Conservation (phyloP, 2,329 filamentous ascomycete genomes). For the Diaporthe sp. region DNA sequence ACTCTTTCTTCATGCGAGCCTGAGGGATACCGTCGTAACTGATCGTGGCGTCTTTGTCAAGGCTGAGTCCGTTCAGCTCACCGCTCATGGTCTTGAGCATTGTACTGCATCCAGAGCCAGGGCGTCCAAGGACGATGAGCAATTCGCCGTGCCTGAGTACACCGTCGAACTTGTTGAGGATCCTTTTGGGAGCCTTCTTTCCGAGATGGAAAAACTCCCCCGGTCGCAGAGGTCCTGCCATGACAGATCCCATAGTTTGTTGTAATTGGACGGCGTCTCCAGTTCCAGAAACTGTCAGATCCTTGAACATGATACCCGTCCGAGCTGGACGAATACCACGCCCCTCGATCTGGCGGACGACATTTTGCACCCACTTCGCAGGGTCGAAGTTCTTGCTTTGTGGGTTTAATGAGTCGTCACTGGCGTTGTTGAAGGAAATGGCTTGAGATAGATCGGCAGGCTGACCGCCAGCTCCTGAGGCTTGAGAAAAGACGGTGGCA, state of each 20-base stretch:
- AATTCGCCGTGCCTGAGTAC: conserved; percentile 75
- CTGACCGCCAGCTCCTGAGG: background rate
- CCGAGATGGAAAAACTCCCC: conserved; percentile 66
- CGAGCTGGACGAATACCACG: conserved; percentile 67
- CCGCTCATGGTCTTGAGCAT: conserved; percentile 73
- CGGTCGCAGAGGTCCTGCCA: conserved; percentile 70
- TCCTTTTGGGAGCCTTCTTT: conserved; percentile 66
- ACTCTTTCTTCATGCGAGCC: conserved; percentile 68
- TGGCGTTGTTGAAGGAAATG: conserved; percentile 38
- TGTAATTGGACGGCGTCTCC: conserved; percentile 78
- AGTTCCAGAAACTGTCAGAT: conserved; percentile 76
- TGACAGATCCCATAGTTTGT: conserved; percentile 72
- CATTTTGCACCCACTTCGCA: conserved; percentile 56
- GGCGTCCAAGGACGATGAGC: conserved; percentile 76
- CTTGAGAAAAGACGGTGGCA: conserved; percentile 28
- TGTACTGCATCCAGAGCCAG: conserved; percentile 75
- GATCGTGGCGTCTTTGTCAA: conserved; percentile 64
- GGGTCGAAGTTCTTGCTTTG: conserved; percentile 56
- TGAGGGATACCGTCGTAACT: conserved; percentile 74
- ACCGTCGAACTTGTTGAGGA: conserved; percentile 75
- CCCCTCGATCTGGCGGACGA: conserved; percentile 60
- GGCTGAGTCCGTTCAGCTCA: conserved; percentile 69
- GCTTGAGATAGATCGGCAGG: conserved; percentile 17
- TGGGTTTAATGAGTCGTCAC: conserved; percentile 55
- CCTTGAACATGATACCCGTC: conserved; percentile 74